phyloP scores from a whole-genome alignment of 495 filamentous ascomycete genomes.

The Trichoderma asperelloides region DNA sequence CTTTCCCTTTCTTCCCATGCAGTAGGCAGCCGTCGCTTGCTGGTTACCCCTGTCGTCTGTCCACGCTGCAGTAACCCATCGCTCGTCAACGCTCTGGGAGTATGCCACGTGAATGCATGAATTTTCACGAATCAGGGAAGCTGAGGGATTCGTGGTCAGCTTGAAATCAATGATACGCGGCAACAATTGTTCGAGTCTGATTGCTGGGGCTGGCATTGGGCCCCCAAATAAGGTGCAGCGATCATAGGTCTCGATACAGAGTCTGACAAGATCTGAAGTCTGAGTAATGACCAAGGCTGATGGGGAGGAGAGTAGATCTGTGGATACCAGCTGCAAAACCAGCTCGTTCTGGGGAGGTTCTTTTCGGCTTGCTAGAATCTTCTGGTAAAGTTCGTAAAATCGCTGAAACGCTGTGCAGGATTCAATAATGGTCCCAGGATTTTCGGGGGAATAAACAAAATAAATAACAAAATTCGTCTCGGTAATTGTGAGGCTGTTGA shows the following conservation, averaged over 20 bases:
- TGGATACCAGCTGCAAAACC: conserved; percentile 74
- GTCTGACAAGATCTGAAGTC: conserved; percentile 52
- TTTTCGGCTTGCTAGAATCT: conserved; percentile 42
- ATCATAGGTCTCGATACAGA: conserved; percentile 83
- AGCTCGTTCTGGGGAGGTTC: conserved; percentile 52
- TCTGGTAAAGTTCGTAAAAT: conserved; percentile 62
- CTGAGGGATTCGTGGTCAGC: conserved; percentile 53
- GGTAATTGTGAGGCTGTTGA: conserved; percentile 25
- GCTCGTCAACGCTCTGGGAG: conserved; percentile 67
- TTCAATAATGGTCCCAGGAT: conserved; percentile 56
- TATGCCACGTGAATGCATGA: conserved; percentile 82
- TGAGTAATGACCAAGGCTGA: conserved; percentile 57
- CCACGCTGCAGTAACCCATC: conserved; percentile 91
- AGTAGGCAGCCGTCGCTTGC: conserved; percentile 72
- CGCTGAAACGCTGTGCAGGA: conserved; percentile 71
- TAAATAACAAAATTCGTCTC: conserved; percentile 70
- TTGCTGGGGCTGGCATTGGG: conserved; percentile 53
- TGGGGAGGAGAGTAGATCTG: conserved; percentile 57
- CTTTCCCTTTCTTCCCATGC: conserved; percentile 56
- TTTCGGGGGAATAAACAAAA: conserved; percentile 67
- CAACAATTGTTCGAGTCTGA: conserved; percentile 63
- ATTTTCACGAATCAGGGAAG: conserved; percentile 73
- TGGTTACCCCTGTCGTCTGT: conserved; percentile 71
- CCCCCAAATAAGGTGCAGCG: conserved; percentile 57
- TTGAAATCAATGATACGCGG: conserved; percentile 75